Conservation (phyloP, 1,284 basidiomycete genomes). For the Papiliotrema terrestris region DNA sequence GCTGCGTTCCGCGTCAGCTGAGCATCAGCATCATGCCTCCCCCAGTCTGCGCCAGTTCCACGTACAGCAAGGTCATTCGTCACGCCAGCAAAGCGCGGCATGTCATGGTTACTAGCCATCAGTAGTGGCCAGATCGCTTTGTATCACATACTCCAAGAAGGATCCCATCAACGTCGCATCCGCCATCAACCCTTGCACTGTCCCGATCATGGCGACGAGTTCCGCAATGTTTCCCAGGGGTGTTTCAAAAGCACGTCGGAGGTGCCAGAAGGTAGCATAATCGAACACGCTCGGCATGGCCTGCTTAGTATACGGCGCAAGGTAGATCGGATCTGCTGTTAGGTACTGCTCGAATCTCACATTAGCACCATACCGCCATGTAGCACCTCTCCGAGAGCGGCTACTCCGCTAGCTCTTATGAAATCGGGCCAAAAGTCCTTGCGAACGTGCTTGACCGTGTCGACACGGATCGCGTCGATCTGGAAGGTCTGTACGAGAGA, state of each 20-base stretch:
- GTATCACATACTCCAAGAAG: conserved; percentile 47
- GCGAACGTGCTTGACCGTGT: conserved; percentile 54
- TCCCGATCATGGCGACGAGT: conserved; percentile 38
- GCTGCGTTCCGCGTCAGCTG: conserved; percentile 51
- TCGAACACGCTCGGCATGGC: conserved; percentile 56
- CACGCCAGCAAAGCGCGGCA: conserved; percentile 45
- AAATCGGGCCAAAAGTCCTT: conserved; percentile 54
- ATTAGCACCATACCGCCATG: conserved; percentile 40
- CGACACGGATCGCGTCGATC: conserved; percentile 51
- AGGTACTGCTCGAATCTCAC: background rate
- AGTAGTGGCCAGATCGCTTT: background rate
- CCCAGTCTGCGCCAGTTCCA: background rate
- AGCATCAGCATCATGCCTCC: background rate
- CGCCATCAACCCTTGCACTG: conserved; percentile 34
- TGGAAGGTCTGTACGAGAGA: conserved; percentile 47
- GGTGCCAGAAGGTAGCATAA: conserved; percentile 56
- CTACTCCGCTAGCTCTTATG: conserved; percentile 48
- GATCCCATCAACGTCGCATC: conserved; percentile 49
- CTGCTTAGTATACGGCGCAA: conserved; percentile 46
- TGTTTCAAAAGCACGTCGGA: conserved; percentile 46
- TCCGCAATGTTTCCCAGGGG: conserved; percentile 30
- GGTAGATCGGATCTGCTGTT: conserved; percentile 41
- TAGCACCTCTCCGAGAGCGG: conserved; percentile 52
- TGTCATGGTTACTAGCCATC: conserved; percentile 48
- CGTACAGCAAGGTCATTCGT: conserved; percentile 36